Evolutionary conservation across 257 asterid genomes (phyloP).

Genomic region (Paraleonurus japonicus): DNA sequence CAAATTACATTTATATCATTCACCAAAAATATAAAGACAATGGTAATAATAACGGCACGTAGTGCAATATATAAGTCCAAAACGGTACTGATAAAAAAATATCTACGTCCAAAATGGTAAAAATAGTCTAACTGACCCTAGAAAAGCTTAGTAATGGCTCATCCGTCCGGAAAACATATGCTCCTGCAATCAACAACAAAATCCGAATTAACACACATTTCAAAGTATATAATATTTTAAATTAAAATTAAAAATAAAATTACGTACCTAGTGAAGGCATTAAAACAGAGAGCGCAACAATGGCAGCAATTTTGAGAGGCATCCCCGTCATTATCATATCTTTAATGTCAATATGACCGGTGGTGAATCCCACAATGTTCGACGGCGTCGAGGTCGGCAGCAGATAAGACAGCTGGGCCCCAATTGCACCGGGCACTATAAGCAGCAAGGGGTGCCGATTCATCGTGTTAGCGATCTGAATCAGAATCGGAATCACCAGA

Average conservation of each 20-base stretch:
- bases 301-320: constrained; percentile 62
- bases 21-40: too few relatives aligned
- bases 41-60: too few relatives aligned
- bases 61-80: too few relatives aligned
- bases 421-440: constrained; percentile 73
- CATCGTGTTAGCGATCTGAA: constrained; percentile 68
- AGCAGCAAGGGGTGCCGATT: constrained; percentile 64
- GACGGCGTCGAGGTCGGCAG: constrained; percentile 92
- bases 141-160: constrained; percentile 30
- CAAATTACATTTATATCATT: too few relatives aligned
- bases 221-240: too few relatives aligned
- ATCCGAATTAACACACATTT: not conserved
- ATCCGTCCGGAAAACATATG: constrained; percentile 57
- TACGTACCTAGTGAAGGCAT: constrained; percentile 98
- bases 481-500: constrained; percentile 59
- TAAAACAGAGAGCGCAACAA: constrained; percentile 49
- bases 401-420: constrained; percentile 66
- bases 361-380: constrained; percentile 74
- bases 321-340: constrained; percentile 69
- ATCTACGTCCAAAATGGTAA: not conserved
- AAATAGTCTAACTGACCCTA: constrained; percentile 9
- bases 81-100: too few relatives aligned
- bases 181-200: constrained; percentile 46
- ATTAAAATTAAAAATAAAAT: not conserved
- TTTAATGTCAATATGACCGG: constrained; percentile 65